Conservation (phyloP, 1,284 basidiomycete genomes). For the Paramarasmius palmivorus region DNA sequence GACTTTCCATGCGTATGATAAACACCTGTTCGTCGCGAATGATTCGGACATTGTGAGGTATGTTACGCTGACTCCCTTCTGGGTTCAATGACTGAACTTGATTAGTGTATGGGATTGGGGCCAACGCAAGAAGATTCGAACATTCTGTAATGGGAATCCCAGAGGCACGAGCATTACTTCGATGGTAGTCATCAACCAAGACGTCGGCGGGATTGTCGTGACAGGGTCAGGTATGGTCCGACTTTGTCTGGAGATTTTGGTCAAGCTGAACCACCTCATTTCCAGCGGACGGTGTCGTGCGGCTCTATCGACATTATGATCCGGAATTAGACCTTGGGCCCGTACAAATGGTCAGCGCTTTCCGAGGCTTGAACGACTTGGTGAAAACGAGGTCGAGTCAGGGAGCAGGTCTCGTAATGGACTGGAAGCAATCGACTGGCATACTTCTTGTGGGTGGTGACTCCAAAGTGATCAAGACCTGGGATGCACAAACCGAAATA, state of each 20-base stretch:
- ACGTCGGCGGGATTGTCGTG: conserved; percentile 89
- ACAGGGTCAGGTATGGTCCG: conserved; percentile 72
- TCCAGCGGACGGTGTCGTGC: conserved; percentile 87
- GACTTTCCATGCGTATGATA: conserved; percentile 92
- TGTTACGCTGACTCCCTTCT: conserved; percentile 23
- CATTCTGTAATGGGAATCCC: conserved; percentile 91
- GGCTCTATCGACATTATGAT: conserved; percentile 92
- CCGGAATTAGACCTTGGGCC: conserved; percentile 60
- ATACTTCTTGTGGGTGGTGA: conserved; percentile 90
- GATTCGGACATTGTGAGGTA: conserved; percentile 87
- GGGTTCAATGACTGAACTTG: neutral
- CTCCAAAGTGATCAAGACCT: conserved; percentile 85
- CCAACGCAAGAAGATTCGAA: conserved; percentile 71
- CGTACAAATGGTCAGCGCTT: conserved; percentile 89
- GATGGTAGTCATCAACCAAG: conserved; percentile 95
- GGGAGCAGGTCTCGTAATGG: conserved; percentile 84
- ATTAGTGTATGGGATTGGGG: conserved; percentile 94
- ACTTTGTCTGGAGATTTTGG: neutral
- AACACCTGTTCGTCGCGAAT: conserved; percentile 85
- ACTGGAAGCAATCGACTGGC: conserved; percentile 93
- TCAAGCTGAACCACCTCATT: conserved; percentile 9
- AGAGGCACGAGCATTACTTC: conserved; percentile 84
- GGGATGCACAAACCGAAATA: conserved; percentile 94
- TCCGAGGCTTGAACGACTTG: conserved; percentile 86
- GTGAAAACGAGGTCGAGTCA: conserved; percentile 57